phyloP scores from a whole-genome alignment of 108 stramenopile species.

The Heterococcus sp. region DNA sequence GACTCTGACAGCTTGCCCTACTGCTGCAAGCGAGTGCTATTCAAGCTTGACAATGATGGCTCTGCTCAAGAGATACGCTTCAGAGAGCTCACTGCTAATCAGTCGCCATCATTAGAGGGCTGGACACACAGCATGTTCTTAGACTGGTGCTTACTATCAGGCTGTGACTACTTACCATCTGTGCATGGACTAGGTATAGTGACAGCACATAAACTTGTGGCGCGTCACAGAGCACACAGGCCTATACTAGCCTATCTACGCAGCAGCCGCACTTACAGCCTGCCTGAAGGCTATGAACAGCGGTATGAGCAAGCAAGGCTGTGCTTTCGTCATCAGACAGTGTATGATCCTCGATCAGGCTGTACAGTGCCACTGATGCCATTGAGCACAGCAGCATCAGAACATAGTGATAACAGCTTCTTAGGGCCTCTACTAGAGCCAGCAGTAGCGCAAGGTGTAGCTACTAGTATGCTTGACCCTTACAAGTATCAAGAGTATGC shows the following conservation, averaged over 20 bases:
- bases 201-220: constrained; percentile 72
- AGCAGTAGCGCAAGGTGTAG: constrained; percentile 2
- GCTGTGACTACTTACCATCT: no score
- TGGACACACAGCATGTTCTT: no score
- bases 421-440: constrained; percentile 9
- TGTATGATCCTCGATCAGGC: constrained; percentile 54
- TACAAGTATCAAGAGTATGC: constrained; percentile 8
- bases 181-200: constrained; percentile 83
- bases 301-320: constrained; percentile 72
- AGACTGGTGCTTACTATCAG: no score
- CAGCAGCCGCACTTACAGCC: constrained; percentile 25
- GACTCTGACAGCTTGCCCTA: no score
- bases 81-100: no score
- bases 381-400: constrained; percentile 4
- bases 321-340: constrained; percentile 80
- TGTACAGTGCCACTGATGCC: constrained; percentile 20
- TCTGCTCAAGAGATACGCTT: no score
- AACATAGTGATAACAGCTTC: constrained; percentile 3
- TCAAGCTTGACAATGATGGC: no score
- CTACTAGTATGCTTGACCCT: not conserved
- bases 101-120: no score
- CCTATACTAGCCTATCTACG: constrained; percentile 56
- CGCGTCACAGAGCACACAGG: constrained; percentile 63
- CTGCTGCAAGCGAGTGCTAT: no score
- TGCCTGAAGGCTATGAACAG: constrained; percentile 68